Evolutionary conservation across 345 rosid genomes (phyloP), one percentile per base, ranked within the genome.

Genomic region (Salix caprea): DNA sequence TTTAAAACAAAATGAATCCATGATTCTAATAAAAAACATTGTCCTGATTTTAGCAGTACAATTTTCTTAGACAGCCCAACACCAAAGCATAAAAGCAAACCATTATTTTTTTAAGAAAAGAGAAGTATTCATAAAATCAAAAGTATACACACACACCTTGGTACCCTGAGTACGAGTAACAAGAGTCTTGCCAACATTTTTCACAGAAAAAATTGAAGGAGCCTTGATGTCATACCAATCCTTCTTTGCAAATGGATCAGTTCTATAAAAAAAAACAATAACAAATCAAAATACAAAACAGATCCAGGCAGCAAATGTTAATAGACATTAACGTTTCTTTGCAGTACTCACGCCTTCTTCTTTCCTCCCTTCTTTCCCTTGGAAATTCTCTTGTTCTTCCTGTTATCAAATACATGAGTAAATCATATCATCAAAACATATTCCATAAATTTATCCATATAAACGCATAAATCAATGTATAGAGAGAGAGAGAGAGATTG

Each of bases 211-310:
- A 69, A 80, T 81, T 1, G 98, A 90, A 10, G 99, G 99, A 69
- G 99, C 98, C 87, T 96, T 96, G 74, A 93, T 87, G 70, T 93
- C 96, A 69, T 96, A 92, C 99, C 99, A 96, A 72, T 96, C 99
- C 88, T 96, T 96, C 96, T 93, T 92, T 18, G 99, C 77, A 78
- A 91, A 96, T 0, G 98, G 99, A 89, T 96, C 97, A 58, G 89
- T 90, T 34, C 98, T 96, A 72, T 48, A 39, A 40, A 64, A 39
- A 58, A 26, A 72, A 64, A 11, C 14, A 54, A 46, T 50, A 23
- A 71, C 6, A 48, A 5, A 52, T 18, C 19, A 46, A 52, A 24
- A 34, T 24, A 67, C 36, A 58, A 5, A 13, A 65, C 46, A 40
- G 69, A 68, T 70, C 58, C n/a, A 69, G 26, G 36, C n/a, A 14